Evolutionary conservation across 306 rosid species (phyloP), one percentile per base, ranked within the genome.

Genomic region (Hippophae tibetana): DNA sequence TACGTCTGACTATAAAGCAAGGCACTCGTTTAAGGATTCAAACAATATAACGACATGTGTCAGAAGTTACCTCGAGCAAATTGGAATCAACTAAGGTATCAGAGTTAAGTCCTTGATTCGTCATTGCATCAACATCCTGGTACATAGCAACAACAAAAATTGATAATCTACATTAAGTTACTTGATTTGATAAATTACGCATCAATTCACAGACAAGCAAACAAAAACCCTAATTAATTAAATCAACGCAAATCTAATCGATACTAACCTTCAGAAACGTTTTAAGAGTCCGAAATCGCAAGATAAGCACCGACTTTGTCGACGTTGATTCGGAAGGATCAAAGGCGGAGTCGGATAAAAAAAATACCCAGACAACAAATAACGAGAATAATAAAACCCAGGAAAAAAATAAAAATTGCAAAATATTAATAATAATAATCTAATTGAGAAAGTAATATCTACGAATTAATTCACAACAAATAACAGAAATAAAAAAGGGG

Each of bases 91-190:
- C 72, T 56, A 92, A 65, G 71, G 93, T 80, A 79, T 85, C 96
- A 13, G 87, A 76, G 66, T 74, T 76, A 67, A 80, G 76, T 74
- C 87, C 95, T 78, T 87, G 93, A 46, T 87, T 92, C 71, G 84
- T 77, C 92, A 68, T 85, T 63, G 67, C 62, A 64, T 58, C 51
- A 72, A 68, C 78, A 87, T 72, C 78, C 90, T 78, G 61, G 54
- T 66, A 50, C 18, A 27, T 41, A 40, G 38, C 38, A 31, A 54
- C 12, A 54, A 70, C 14, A 68, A 56, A 42, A 70, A 60, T 18
- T 45, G 43, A 62, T 48, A 23, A 46, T 53, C 52, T 8, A 69
- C 2, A 60, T 58, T 14, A 48, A 31, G 38, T 25, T 47, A 62
- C 12, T 42, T 12, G 25, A 41, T 14, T 45, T 38, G 58, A 45